Evolutionary conservation across 495 filamentous ascomycete genomes (phyloP).

Genomic region (Penicillium maclennaniae): DNA sequence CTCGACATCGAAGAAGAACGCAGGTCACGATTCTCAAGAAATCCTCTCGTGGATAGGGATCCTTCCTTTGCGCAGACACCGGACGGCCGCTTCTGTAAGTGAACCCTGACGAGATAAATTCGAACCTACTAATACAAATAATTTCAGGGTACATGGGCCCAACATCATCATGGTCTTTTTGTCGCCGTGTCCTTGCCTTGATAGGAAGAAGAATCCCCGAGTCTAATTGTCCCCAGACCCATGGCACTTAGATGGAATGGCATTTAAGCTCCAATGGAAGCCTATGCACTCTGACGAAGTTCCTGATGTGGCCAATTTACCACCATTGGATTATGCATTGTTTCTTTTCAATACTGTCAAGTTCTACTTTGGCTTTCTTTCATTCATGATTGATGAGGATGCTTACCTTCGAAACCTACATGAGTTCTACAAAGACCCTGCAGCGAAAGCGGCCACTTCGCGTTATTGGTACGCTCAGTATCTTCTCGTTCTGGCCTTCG

Average conservation of each 20-base stretch:
- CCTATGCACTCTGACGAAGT: conserved; percentile 24
- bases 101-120: too few relatives aligned
- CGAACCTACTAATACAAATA: neutral
- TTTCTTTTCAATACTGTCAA: conserved; percentile 39
- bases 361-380: conserved; percentile 36
- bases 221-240: conserved; percentile 27
- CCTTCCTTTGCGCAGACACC: conserved; percentile 28
- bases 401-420: conserved; percentile 29
- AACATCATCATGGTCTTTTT: conserved; percentile 35
- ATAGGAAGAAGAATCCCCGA: conserved; percentile 27
- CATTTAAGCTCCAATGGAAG: conserved; percentile 36
- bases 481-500: conserved; percentile 39
- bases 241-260: conserved; percentile 34
- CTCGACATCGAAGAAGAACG: conserved; percentile 13
- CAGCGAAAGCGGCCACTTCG: conserved; percentile 20
- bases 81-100: conserved; percentile 29
- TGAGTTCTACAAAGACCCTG: conserved; percentile 29
- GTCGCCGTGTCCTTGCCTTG: conserved; percentile 27
- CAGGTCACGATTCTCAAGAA: conserved; percentile 24
- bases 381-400: conserved; percentile 37
- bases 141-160: conserved; percentile 30
- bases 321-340: conserved; percentile 34
- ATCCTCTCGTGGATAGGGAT: conserved; percentile 30
- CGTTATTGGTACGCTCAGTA: conserved; percentile 39
- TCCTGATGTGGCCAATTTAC: conserved; percentile 32